Percentiles rank a stretch among this genome's conserved stretches.
Evolutionary conservation across 768 basidiomycete species (phyloP).

Genomic region (Coprinellus micaceus): DNA sequence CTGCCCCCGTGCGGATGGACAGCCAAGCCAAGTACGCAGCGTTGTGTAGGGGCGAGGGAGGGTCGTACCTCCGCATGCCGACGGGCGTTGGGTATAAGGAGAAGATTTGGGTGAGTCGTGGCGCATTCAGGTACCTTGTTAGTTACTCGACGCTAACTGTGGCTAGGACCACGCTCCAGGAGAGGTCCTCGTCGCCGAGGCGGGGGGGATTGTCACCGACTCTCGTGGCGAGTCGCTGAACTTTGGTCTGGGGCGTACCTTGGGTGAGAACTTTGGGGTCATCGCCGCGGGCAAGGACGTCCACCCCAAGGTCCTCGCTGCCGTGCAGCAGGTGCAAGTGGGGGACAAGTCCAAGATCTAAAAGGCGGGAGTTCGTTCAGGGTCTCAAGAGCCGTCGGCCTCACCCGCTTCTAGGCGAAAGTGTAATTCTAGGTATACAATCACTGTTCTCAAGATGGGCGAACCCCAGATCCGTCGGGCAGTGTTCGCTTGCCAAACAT

Average conservation of each 20-base stretch:
- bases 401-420: too few species aligned
- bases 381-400: too few species aligned
- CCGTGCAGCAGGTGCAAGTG: slow-evolving; percentile 57
- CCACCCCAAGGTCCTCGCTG: slow-evolving; percentile 66
- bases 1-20: slow-evolving; percentile 80
- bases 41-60: slow-evolving; percentile 83
- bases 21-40: slow-evolving; percentile 94
- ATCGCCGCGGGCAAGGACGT: slow-evolving; percentile 75
- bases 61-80: slow-evolving; percentile 77
- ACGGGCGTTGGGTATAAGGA: slow-evolving; percentile 76
- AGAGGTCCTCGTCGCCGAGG: slow-evolving; percentile 77
- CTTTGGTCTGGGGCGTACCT: slow-evolving; percentile 82
- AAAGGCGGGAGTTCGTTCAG: background rate
- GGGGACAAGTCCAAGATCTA: slow-evolving; percentile 32
- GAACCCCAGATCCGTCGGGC: too few species aligned
- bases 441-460: too few species aligned
- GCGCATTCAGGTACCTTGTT: background rate
- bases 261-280: slow-evolving; percentile 85
- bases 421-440: too few species aligned
- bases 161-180: slow-evolving; percentile 93
- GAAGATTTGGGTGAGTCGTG: slow-evolving; percentile 86
- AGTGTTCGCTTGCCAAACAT: too few species aligned
- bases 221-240: slow-evolving; percentile 74
- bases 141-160: background rate
- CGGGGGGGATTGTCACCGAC: slow-evolving; percentile 86